Conservation (phyloP, 1,284 basidiomycete species). For the Apiotrichum porosum region DNA sequence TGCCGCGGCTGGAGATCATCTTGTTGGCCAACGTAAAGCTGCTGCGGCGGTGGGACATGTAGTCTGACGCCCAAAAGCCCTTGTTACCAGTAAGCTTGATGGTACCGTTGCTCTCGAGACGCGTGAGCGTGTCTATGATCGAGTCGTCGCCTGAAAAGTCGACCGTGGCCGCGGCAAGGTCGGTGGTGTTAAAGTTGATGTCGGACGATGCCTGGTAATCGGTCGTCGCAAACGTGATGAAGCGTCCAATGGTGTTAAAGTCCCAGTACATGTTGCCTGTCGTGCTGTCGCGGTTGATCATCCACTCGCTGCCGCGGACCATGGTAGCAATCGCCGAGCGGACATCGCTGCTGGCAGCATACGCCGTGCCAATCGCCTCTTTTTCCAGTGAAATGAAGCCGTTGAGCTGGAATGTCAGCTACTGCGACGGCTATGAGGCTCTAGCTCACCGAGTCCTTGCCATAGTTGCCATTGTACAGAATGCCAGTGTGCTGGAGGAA, state of each 20-base stretch:
- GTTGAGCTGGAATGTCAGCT: constrained; percentile 12
- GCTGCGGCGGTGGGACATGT: constrained; percentile 61
- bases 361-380: constrained; percentile 55
- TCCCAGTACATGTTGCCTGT: constrained; percentile 34
- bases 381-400: constrained; percentile 33
- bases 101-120: constrained; percentile 43
- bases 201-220: constrained; percentile 59
- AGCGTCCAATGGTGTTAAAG: constrained; percentile 56
- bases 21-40: constrained; percentile 60
- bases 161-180: constrained; percentile 44
- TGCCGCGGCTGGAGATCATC: constrained; percentile 60
- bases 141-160: constrained; percentile 45
- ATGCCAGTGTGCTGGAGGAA: constrained; percentile 61
- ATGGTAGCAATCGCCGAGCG: constrained; percentile 54
- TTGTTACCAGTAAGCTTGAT: constrained; percentile 57
- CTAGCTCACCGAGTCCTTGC: constrained; percentile 60
- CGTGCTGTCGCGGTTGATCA: constrained; percentile 59
- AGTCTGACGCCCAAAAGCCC: constrained; percentile 64
- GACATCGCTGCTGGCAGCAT: constrained; percentile 50
- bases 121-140: constrained; percentile 51
- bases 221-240: constrained; percentile 59
- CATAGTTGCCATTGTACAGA: constrained; percentile 61
- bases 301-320: constrained; percentile 59
- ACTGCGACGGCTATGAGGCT: too few species aligned
- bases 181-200: constrained; percentile 58